phyloP scores from a whole-genome alignment of 2,329 filamentous ascomycete genomes.

The Cladosporium sp. region DNA sequence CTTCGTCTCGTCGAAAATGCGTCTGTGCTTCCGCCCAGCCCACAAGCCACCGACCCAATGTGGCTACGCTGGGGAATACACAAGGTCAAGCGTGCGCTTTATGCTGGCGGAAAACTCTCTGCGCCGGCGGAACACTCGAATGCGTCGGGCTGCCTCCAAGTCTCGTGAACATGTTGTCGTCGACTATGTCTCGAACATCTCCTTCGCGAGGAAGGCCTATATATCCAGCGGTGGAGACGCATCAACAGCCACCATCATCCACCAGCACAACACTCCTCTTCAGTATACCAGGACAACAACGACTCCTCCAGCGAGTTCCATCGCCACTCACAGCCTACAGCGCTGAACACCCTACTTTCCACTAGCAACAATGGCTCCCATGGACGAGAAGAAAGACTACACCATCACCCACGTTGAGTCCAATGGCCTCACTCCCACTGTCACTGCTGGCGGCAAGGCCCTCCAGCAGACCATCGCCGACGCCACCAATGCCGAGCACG shows the following conservation, averaged over 20 bases:
- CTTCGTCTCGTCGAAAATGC: background rate
- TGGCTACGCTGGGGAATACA: conserved; percentile 6
- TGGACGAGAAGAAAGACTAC: conserved; percentile 17
- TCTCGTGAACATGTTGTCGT: background rate
- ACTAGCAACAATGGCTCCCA: conserved; percentile 14
- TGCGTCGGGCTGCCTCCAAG: background rate
- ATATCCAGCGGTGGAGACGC: conserved; percentile 5
- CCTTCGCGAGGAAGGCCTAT: background rate
- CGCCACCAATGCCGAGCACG: conserved; percentile 30
- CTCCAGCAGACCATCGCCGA: conserved; percentile 24
- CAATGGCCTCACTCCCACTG: conserved; percentile 15
- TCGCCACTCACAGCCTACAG: conserved; percentile 5
- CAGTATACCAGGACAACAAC: conserved; percentile 1
- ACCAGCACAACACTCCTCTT: conserved; percentile 10
- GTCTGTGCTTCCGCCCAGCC: conserved; percentile 4
- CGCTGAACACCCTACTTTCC: background rate
- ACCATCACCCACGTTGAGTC: conserved; percentile 19
- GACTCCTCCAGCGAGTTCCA: background rate
- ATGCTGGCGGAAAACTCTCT: conserved; percentile 17
- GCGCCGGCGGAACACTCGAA: conserved; percentile 7
- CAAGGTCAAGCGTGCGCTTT: conserved; percentile 8
- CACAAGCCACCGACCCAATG: conserved; percentile 2
- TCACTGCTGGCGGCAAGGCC: conserved; percentile 14
- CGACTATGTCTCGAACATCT: background rate
- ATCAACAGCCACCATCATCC: background rate